Evolutionary conservation across 192 early-diverging fungal genomes (phyloP), one percentile per base, ranked within the genome.

Genomic region (Dimargaris cristalligena): DNA sequence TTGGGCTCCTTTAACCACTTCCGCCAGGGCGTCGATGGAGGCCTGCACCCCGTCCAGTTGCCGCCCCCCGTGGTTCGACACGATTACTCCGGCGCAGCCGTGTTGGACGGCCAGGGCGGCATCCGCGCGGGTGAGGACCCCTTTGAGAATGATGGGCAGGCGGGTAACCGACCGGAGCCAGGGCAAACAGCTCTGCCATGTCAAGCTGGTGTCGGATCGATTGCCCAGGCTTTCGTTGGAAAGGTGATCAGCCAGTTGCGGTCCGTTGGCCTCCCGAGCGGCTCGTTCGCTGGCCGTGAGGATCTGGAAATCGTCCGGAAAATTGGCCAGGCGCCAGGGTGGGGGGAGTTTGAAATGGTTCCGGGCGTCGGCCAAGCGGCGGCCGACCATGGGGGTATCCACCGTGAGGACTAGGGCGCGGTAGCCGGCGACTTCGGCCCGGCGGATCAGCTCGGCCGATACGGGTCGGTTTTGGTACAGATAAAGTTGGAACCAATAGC

Each of bases 11-110:
- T 80, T 79, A 66, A 93, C 77, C 22, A 94, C 87, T 59, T 95
- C 91, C 13, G 83, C 83, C 33, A 99, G 68, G 11, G 90, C 83
- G 52, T 99, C 94, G 60, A 97, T 86, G 2, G 81, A 82, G 4
- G 83, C 76, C 58, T 82, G 68, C 18, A 77, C 67, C 8, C 84
- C 85, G 58, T 97, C 96, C 49, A 99, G 68, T 69, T 99, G 96
- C 4, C 96, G 75, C 22, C 96, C 96, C 51, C 94, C 96, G 65
- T 99, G 96, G 67, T 99, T 99, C 44, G 87, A 90, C 18, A 99
- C 73, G 23, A 96, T 82, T 45, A 97, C 81, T 46, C 87, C 96
- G 22, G 78, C 78, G 52, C 83, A 78, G 9, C 92, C 93, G 58
- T 78, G 59, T 46, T 82, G 49, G 33, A 84, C 85, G 2, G 96